Evolutionary conservation across 1,284 basidiomycete species (phyloP).

Genomic region (Trametes polyzona): DNA sequence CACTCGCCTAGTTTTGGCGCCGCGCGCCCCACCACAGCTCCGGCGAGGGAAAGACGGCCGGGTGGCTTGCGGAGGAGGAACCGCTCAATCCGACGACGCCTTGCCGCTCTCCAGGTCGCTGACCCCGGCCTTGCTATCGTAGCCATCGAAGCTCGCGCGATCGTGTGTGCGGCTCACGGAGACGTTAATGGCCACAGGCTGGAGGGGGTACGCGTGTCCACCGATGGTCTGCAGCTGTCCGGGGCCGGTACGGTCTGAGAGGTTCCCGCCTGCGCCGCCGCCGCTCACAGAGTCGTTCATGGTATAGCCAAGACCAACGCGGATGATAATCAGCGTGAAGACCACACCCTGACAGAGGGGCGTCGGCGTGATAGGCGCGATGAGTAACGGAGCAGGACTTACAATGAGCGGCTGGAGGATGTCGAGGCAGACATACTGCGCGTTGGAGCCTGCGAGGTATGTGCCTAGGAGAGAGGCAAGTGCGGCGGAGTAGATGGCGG

Average conservation of each 20-base stretch:
- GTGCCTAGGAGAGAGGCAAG: slow-evolving; percentile 23
- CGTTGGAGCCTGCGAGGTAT: slow-evolving; percentile 23
- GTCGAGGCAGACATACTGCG: slow-evolving; percentile 25
- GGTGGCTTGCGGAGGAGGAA: background rate
- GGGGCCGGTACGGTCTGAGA: slow-evolving; percentile 7
- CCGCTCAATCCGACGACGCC: slow-evolving; percentile 9
- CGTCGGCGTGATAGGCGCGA: background rate
- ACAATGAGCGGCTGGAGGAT: slow-evolving; percentile 25
- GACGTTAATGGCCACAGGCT: slow-evolving; percentile 23
- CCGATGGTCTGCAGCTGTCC: slow-evolving; percentile 8
- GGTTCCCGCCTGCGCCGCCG: background rate
- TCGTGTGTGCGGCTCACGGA: slow-evolving; percentile 21
- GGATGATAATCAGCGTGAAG: slow-evolving; percentile 28
- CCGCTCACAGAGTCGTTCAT: slow-evolving; percentile 16
- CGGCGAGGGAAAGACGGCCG: too few species aligned
- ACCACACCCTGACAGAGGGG: slow-evolving; percentile 14
- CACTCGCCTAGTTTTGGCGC: too few species aligned
- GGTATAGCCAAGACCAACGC: slow-evolving; percentile 23
- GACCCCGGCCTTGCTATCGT: slow-evolving; percentile 17
- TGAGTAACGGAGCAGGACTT: background rate
- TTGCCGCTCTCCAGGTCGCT: slow-evolving; percentile 19
- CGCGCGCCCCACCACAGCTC: too few species aligned
- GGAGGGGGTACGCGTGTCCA: slow-evolving; percentile 17
- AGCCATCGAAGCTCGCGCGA: slow-evolving; percentile 18
- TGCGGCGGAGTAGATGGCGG: slow-evolving; percentile 24